Evolutionary conservation across 2,329 filamentous ascomycete genomes (phyloP).

Genomic region (Xylaria multiplex): DNA sequence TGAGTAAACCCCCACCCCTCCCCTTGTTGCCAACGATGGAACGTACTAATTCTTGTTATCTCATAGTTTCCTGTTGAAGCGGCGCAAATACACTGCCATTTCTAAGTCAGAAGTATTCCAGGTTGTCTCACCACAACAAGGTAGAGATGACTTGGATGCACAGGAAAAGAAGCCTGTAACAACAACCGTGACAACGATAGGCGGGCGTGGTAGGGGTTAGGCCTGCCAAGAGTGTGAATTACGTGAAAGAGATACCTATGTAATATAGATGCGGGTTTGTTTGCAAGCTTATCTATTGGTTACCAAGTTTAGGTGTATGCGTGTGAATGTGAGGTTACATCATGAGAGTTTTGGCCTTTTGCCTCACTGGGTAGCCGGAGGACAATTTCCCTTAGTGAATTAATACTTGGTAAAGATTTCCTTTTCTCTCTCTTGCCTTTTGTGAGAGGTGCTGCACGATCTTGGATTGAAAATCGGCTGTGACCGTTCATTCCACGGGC

Average conservation of each 20-base stretch:
- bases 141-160: neutral
- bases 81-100: conserved; percentile 36
- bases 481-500: too few relatives aligned
- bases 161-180: conserved; percentile 22
- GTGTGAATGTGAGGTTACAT: neutral
- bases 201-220: neutral
- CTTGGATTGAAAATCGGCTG: too few relatives aligned
- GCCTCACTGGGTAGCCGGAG: neutral
- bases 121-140: conserved; percentile 29
- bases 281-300: too few relatives aligned
- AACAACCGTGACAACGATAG: conserved; percentile 3
- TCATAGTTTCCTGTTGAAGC: conserved; percentile 34
- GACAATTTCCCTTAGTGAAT: neutral
- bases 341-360: neutral
- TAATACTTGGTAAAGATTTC: neutral
- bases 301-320: neutral
- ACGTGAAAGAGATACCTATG: neutral
- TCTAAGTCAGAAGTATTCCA: conserved; percentile 28
- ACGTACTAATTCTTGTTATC: conserved; percentile 25
- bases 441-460: neutral
- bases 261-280: neutral
- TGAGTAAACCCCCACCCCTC: conserved; percentile 42
- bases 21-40: neutral
- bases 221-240: neutral
- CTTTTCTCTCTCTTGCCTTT: neutral